phyloP scores from a whole-genome alignment of 352 stramenopile species.

The Phytopythium aichiense region DNA sequence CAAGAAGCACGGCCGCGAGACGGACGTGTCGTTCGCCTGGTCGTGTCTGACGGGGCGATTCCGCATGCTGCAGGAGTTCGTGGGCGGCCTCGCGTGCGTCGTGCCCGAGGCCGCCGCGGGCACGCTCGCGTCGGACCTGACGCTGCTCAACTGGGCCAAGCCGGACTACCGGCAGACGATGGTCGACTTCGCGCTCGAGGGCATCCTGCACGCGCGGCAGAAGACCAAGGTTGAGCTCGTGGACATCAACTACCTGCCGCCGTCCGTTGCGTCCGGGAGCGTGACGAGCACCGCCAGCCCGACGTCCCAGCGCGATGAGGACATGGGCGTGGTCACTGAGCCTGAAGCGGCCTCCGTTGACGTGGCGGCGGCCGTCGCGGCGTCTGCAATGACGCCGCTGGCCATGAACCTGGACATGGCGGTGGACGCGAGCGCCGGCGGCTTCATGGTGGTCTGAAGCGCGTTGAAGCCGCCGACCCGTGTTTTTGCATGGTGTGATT shows the following conservation, averaged over 20 bases:
- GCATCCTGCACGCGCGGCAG: constrained; percentile 62
- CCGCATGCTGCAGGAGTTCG: constrained; percentile 49
- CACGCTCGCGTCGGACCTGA: constrained; percentile 35
- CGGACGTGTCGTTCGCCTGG: constrained; percentile 60
- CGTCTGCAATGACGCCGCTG: constrained; percentile 10
- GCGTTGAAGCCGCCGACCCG: background rate
- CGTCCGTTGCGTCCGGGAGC: constrained; percentile 7
- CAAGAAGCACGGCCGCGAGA: constrained; percentile 54
- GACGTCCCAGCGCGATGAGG: constrained; percentile 13
- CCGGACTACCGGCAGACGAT: constrained; percentile 54
- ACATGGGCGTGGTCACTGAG: constrained; percentile 13
- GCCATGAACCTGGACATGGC: constrained; percentile 7
- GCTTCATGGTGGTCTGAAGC: constrained; percentile 5
- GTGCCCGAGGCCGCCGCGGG: constrained; percentile 30
- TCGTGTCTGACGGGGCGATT: constrained; percentile 51
- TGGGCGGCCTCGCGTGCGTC: constrained; percentile 40
- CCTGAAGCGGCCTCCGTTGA: constrained; percentile 1
- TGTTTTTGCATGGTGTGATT: background rate
- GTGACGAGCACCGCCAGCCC: constrained; percentile 4
- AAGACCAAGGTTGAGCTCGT: constrained; percentile 62
- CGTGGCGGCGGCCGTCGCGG: background rate
- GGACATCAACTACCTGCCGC: constrained; percentile 37
- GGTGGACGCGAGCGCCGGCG: constrained; percentile 1
- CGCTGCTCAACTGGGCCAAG: constrained; percentile 59
- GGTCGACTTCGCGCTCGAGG: constrained; percentile 60